Conservation (phyloP, 768 basidiomycete genomes). For the Tylopilus balloui region DNA sequence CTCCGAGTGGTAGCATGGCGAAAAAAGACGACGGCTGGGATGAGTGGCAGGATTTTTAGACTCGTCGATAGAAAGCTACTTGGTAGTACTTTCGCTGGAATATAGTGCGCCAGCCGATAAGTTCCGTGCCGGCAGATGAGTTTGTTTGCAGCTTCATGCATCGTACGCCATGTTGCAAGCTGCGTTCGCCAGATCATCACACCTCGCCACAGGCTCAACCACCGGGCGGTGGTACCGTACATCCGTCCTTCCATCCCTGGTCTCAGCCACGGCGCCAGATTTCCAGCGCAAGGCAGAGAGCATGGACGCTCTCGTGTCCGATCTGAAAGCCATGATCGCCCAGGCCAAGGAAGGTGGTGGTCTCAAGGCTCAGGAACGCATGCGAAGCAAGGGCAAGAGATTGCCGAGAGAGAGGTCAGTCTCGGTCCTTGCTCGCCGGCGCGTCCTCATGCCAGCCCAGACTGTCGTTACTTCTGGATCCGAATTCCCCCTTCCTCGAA, state of each 20-base stretch:
- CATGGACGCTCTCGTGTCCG: conserved; percentile 67
- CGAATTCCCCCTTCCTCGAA: conserved; percentile 86
- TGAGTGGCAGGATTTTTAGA: conserved; percentile 79
- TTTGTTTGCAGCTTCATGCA: neutral
- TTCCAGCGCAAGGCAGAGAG: conserved; percentile 61
- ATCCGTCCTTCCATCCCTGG: conserved; percentile 64
- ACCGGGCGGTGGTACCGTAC: conserved; percentile 53
- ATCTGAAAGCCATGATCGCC: conserved; percentile 57
- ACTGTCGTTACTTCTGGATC: conserved; percentile 71
- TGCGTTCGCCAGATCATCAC: conserved; percentile 13
- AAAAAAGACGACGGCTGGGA: conserved; percentile 60
- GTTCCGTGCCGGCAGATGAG: conserved; percentile 20
- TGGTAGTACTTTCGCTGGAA: neutral
- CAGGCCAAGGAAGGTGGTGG: conserved; percentile 69
- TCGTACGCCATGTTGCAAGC: conserved; percentile 17
- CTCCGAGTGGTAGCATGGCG: conserved; percentile 13
- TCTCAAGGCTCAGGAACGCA: conserved; percentile 65
- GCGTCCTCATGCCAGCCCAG: conserved; percentile 35
- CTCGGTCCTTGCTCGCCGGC: neutral
- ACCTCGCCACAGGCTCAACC: conserved; percentile 1
- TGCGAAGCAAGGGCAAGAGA: conserved; percentile 75
- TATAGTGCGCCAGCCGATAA: conserved; percentile 12
- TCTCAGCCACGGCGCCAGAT: conserved; percentile 67
- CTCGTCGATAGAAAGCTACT: neutral
- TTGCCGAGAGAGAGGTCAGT: conserved; percentile 76